phyloP scores from a whole-genome alignment of 2,329 filamentous ascomycete species.

The Ascochyta koolunga region DNA sequence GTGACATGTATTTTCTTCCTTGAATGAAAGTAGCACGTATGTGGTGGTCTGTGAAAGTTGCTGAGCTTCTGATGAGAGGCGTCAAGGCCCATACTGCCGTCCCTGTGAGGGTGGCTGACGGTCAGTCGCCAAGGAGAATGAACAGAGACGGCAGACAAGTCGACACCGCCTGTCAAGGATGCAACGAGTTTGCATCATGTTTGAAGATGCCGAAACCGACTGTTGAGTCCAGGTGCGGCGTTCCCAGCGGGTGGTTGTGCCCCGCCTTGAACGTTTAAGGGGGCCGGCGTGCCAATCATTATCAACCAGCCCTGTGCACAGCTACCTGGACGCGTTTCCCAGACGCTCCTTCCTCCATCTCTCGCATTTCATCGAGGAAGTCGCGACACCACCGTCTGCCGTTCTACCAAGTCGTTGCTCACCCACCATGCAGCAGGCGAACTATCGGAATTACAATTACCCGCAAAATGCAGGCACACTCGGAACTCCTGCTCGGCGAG shows the following conservation, averaged over 20 bases:
- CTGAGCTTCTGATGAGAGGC: no score
- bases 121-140: slow-evolving; percentile 17
- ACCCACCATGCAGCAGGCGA: slow-evolving; percentile 49
- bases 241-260: slow-evolving; percentile 14
- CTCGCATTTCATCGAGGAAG: slow-evolving; percentile 15
- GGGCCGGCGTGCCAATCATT: slow-evolving; percentile 18
- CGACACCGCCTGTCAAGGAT: neutral
- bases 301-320: slow-evolving; percentile 21
- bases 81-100: no score
- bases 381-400: slow-evolving; percentile 37
- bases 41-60: no score
- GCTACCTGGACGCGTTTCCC: slow-evolving; percentile 17
- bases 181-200: slow-evolving; percentile 4
- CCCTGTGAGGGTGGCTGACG: slow-evolving; percentile 14
- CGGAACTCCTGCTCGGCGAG: slow-evolving; percentile 48
- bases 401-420: slow-evolving; percentile 25
- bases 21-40: no score
- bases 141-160: slow-evolving; percentile 11
- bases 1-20: no score
- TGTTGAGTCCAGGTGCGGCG: slow-evolving; percentile 16
- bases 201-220: slow-evolving; percentile 5
- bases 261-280: slow-evolving; percentile 19
- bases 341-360: slow-evolving; percentile 18
- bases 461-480: slow-evolving; percentile 23
- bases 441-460: slow-evolving; percentile 53